phyloP scores from a whole-genome alignment of 2,329 filamentous ascomycete species.

The Botrytis fabae region DNA sequence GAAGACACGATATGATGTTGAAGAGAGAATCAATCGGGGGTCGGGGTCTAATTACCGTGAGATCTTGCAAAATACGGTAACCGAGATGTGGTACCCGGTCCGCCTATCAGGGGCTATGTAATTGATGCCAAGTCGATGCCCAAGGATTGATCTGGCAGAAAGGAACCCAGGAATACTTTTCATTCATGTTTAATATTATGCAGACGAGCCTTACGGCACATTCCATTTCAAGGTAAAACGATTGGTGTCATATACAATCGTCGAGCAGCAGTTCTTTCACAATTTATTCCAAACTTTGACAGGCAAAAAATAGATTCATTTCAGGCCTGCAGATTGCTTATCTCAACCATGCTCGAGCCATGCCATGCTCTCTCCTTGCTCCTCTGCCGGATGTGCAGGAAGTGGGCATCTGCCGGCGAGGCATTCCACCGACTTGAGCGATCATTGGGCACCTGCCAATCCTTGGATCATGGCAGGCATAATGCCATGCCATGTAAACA shows the following conservation, averaged over 20 bases:
- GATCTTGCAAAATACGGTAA: not conserved
- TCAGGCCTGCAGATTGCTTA: not conserved
- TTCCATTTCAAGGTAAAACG: not conserved
- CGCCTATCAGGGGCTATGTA: not conserved
- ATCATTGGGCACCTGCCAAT: not conserved
- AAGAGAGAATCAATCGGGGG: not conserved
- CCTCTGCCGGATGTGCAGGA: not conserved
- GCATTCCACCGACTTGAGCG: not conserved
- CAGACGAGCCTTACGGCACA: not conserved
- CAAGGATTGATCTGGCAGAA: not conserved
- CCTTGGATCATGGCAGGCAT: conserved; percentile 2
- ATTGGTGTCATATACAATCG: not conserved
- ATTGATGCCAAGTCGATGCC: not conserved
- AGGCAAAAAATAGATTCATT: not conserved
- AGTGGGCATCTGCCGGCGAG: not conserved
- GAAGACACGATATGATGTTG: not conserved
- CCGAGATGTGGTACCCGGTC: not conserved
- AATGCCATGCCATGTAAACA: conserved; percentile 2
- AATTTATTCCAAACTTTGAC: not conserved
- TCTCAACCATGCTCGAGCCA: not conserved
- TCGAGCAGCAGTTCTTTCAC: not conserved
- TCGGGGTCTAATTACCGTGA: not conserved
- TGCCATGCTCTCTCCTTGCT: not conserved
- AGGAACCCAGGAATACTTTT: not conserved
- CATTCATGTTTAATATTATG: not conserved